Percentiles rank a stretch among this genome's conserved stretches.
phyloP scores from a whole-genome alignment of 1,284 basidiomycete genomes.

The Microbotryum lychnidis-dioicae region DNA sequence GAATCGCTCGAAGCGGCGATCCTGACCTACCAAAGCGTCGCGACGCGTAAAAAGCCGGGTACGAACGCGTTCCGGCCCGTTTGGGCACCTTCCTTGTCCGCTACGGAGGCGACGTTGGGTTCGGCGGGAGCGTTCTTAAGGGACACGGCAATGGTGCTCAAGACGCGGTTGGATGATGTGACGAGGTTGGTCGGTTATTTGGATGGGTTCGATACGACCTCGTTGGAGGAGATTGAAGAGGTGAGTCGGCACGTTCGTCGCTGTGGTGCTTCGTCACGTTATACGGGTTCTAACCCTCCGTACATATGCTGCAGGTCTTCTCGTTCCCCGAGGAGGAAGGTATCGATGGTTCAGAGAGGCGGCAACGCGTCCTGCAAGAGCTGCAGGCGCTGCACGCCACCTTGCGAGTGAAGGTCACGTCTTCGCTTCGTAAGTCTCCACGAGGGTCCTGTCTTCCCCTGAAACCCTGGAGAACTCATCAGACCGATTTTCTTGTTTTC shows the following conservation, averaged over 20 bases:
- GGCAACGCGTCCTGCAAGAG: conserved; percentile 17
- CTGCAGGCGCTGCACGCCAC: conserved; percentile 13
- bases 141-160: conserved; percentile 54
- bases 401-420: conserved; percentile 15
- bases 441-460: background rate
- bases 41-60: conserved; percentile 25
- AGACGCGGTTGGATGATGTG: conserved; percentile 57
- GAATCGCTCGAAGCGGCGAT: conserved; percentile 30
- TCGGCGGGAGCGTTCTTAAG: conserved; percentile 63
- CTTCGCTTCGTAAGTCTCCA: conserved; percentile 16
- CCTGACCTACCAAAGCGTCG: conserved; percentile 28
- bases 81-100: conserved; percentile 25
- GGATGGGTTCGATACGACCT: conserved; percentile 51
- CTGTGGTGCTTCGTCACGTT: no score
- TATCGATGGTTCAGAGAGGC: conserved; percentile 7
- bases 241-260: conserved; percentile 30
- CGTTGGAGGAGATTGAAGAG: conserved; percentile 41
- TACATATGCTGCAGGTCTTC: conserved; percentile 2
- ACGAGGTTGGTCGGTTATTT: conserved; percentile 61
- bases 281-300: background rate
- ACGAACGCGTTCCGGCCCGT: conserved; percentile 35
- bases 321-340: conserved; percentile 19
- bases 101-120: conserved; percentile 51
- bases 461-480: background rate
- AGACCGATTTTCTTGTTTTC: background rate